Evolutionary conservation across 768 basidiomycete genomes (phyloP).

Genomic region (Russula abietina): DNA sequence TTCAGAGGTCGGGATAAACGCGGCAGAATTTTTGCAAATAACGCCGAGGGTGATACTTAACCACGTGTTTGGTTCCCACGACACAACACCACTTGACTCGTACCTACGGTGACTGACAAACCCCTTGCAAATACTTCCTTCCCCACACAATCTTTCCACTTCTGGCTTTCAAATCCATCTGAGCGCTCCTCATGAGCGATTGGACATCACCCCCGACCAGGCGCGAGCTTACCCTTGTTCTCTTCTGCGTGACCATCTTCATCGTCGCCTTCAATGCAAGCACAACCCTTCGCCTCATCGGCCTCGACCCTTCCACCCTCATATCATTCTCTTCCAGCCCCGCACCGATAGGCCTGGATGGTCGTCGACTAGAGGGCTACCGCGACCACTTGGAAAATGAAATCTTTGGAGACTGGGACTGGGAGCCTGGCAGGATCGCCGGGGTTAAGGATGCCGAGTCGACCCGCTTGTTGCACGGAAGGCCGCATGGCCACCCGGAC

Average conservation of each 20-base stretch:
- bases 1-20: too few relatives aligned
- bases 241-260: conserved; percentile 61
- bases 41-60: too few relatives aligned
- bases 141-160: not conserved
- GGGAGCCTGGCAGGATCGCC: conserved; percentile 56
- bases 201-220: conserved; percentile 65
- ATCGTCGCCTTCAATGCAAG: conserved; percentile 72
- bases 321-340: not conserved
- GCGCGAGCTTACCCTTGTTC: conserved; percentile 64
- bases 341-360: conserved; percentile 39
- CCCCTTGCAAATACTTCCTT: not conserved
- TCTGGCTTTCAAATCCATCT: not conserved
- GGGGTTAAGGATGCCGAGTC: conserved; percentile 46
- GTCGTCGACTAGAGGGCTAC: conserved; percentile 46
- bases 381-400: conserved; percentile 52
- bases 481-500: conserved; percentile 24
- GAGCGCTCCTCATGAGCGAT: conserved; percentile 22
- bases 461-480: conserved; percentile 37
- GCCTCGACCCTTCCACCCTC: conserved; percentile 26
- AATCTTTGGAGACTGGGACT: conserved; percentile 67
- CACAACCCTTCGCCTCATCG: conserved; percentile 47
- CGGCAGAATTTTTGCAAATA: too few relatives aligned
- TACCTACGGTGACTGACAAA: too few relatives aligned
- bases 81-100: not conserved
- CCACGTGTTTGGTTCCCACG: not conserved